Evolutionary conservation across 768 basidiomycete species (phyloP).

Genomic region (Tylopilus cervinicoccineus): DNA sequence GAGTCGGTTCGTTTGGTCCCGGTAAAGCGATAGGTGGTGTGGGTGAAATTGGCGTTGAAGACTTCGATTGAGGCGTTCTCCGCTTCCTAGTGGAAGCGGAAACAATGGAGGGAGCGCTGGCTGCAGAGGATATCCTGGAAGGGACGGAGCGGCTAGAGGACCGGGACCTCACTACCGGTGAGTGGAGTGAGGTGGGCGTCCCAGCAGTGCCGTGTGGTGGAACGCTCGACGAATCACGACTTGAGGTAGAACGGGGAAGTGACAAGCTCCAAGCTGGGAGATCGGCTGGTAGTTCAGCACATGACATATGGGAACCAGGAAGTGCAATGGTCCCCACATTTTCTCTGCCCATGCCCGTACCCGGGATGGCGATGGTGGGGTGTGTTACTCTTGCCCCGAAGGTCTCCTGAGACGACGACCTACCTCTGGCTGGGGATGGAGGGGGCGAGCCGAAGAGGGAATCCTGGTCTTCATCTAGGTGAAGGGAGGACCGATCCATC

Average conservation of each 20-base stretch:
- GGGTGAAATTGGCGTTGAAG: slow-evolving; percentile 43
- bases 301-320: slow-evolving; percentile 83
- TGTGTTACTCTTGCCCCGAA: slow-evolving; percentile 11
- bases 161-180: slow-evolving; percentile 6
- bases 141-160: slow-evolving; percentile 10
- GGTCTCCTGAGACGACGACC: slow-evolving; percentile 60
- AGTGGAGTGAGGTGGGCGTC: background rate
- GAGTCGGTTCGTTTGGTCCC: slow-evolving; percentile 55
- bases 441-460: slow-evolving; percentile 83
- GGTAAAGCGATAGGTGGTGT: slow-evolving; percentile 61
- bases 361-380: slow-evolving; percentile 25
- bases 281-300: slow-evolving; percentile 82
- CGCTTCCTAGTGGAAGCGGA: slow-evolving; percentile 27
- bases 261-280: slow-evolving; percentile 66
- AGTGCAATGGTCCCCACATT: slow-evolving; percentile 98
- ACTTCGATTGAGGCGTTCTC: slow-evolving; percentile 34
- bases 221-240: slow-evolving; percentile 32
- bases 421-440: slow-evolving; percentile 69
- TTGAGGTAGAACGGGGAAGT: slow-evolving; percentile 8
- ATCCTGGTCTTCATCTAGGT: slow-evolving; percentile 43
- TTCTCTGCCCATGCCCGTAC: slow-evolving; percentile 18
- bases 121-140: slow-evolving; percentile 11
- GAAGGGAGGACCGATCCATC: slow-evolving; percentile 15
- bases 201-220: slow-evolving; percentile 29
- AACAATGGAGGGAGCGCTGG: background rate